phyloP scores from a whole-genome alignment of 2,329 filamentous ascomycete species.

The Aspergillus tanneri region DNA sequence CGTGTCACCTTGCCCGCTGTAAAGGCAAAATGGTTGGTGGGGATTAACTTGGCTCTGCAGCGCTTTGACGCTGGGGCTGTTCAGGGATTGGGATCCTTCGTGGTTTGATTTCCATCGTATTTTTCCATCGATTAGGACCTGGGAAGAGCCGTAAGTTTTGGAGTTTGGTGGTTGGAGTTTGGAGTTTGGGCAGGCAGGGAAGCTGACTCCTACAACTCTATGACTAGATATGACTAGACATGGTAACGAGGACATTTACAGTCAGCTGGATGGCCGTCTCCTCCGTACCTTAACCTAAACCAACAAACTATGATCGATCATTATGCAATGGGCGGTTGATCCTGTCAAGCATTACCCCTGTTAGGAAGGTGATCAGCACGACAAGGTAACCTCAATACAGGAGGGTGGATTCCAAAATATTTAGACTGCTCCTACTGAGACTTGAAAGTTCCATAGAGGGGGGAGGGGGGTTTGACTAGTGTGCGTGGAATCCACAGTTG shows the following conservation, averaged over 20 bases:
- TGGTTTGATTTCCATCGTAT: too few relatives aligned
- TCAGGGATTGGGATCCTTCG: constrained; percentile 17
- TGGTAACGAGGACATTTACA: not conserved
- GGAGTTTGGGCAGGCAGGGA: not conserved
- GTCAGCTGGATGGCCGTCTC: not conserved
- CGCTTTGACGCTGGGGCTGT: constrained; percentile 19
- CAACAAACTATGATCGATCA: constrained; percentile 18
- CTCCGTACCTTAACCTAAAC: constrained; percentile 20
- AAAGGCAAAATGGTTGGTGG: constrained; percentile 12
- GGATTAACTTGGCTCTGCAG: constrained; percentile 23
- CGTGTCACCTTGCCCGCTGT: constrained; percentile 12
- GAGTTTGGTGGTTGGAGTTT: too few relatives aligned
- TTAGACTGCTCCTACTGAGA: too few relatives aligned
- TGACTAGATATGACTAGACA: not conserved
- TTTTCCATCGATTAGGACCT: too few relatives aligned
- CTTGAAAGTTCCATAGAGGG: not conserved
- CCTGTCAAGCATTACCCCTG: constrained; percentile 14
- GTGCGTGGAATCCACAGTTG: constrained; percentile 17
- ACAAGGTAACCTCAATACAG: not conserved
- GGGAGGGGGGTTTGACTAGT: not conserved
- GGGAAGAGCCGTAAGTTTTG: too few relatives aligned
- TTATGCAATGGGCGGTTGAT: constrained; percentile 15
- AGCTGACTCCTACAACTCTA: not conserved
- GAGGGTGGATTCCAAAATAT: not conserved
- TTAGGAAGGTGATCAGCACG: constrained; percentile 18